Conservation (phyloP, 2,329 filamentous ascomycete species). For the Talaromyces sp. region DNA sequence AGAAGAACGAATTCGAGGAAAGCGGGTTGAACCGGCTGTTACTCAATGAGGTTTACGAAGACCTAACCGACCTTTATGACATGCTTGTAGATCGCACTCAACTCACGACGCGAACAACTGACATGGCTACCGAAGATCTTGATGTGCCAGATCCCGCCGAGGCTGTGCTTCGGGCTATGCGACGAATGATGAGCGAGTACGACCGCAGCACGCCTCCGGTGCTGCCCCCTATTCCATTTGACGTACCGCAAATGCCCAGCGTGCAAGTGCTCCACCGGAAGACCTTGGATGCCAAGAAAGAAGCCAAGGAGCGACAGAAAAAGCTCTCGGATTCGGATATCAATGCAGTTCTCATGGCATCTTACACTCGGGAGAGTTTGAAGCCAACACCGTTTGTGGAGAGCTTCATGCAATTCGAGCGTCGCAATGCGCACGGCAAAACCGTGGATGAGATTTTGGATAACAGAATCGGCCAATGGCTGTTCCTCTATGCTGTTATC, state of each 20-base stretch:
- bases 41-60: constrained; percentile 74
- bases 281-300: constrained; percentile 66
- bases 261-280: constrained; percentile 63
- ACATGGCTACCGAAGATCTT: constrained; percentile 56
- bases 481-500: constrained; percentile 48
- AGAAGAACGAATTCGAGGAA: constrained; percentile 85
- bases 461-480: constrained; percentile 48
- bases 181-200: constrained; percentile 79
- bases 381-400: constrained; percentile 45
- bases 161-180: constrained; percentile 64
- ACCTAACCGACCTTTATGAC: constrained; percentile 84
- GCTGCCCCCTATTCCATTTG: constrained; percentile 84
- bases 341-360: constrained; percentile 68
- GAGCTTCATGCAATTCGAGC: constrained; percentile 46
- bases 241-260: constrained; percentile 72
- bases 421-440: constrained; percentile 40
- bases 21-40: constrained; percentile 82
- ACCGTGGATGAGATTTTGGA: constrained; percentile 42
- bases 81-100: constrained; percentile 75
- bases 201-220: constrained; percentile 87
- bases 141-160: constrained; percentile 48
- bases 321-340: constrained; percentile 76
- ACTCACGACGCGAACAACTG: constrained; percentile 72
- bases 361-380: constrained; percentile 72
- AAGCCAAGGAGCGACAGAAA: constrained; percentile 65